Conservation (phyloP, 1,139 yeast genomes). For the Saccharomyces hybrid region DNA sequence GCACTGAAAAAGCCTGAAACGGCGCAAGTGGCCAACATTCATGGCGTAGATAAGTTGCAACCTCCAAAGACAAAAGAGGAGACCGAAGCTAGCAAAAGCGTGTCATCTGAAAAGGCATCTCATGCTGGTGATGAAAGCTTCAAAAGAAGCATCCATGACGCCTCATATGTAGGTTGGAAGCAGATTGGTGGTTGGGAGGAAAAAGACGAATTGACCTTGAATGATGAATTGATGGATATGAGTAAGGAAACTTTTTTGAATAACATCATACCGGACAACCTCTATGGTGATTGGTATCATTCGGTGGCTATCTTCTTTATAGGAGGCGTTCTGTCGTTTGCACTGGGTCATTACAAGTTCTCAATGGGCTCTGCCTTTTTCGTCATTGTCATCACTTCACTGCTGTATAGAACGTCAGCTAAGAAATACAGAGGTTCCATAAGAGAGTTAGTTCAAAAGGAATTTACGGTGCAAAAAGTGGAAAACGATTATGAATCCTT, state of each 20-base stretch:
- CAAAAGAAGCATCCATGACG: slow-evolving; percentile 45
- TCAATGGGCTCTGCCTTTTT: slow-evolving; percentile 74
- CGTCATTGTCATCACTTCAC: slow-evolving; percentile 48
- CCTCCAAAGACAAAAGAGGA: neutral
- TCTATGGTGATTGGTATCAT: slow-evolving; percentile 96
- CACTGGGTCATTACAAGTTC: slow-evolving; percentile 68
- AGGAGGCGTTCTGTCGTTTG: slow-evolving; percentile 66
- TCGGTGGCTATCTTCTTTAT: slow-evolving; percentile 61
- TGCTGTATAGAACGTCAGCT: slow-evolving; percentile 74
- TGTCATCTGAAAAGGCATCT: neutral
- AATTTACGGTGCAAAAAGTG: slow-evolving; percentile 64
- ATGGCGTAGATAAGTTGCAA: neutral
- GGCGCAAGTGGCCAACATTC: neutral
- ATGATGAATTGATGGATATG: slow-evolving; percentile 63
- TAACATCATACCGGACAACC: slow-evolving; percentile 56
- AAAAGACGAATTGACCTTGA: slow-evolving; percentile 51
- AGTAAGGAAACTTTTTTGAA: slow-evolving; percentile 64
- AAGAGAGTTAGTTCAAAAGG: slow-evolving; percentile 77
- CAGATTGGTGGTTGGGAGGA: slow-evolving; percentile 84
- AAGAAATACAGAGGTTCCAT: slow-evolving; percentile 65
- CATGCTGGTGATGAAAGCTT: slow-evolving; percentile 28
- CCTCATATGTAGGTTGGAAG: slow-evolving; percentile 86
- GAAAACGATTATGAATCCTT: slow-evolving; percentile 85
- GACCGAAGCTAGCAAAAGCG: neutral
- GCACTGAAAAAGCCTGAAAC: neutral